A percentile compares a stretch with the other conserved stretches of the same genome.
Conservation (phyloP, 768 basidiomycete genomes). For the Trametes villosa region DNA sequence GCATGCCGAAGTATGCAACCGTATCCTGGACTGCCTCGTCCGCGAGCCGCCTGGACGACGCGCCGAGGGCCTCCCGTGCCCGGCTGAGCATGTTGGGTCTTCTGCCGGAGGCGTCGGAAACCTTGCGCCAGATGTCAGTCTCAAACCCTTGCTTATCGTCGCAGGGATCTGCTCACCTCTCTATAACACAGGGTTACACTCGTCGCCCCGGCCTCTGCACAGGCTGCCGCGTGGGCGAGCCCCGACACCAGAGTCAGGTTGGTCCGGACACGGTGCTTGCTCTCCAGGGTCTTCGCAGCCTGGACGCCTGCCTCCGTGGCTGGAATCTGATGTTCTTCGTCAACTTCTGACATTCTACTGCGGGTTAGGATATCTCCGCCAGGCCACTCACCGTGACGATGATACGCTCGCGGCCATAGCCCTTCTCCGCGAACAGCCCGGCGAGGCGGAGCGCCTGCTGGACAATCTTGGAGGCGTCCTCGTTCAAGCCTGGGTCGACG, state of each 20-base stretch:
- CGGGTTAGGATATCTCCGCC: neutral
- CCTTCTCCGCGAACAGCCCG: conserved; percentile 45
- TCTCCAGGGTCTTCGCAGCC: conserved; percentile 48
- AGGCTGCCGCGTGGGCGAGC: conserved; percentile 58
- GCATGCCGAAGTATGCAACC: conserved; percentile 46
- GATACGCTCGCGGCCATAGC: conserved; percentile 44
- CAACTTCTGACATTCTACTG: conserved; percentile 1
- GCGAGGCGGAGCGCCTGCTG: conserved; percentile 47
- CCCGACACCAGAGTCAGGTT: conserved; percentile 58
- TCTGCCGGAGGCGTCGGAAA: conserved; percentile 14
- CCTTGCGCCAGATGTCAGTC: conserved; percentile 16
- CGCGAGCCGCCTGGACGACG: conserved; percentile 42
- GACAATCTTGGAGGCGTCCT: conserved; percentile 44
- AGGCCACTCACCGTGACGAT: conserved; percentile 51
- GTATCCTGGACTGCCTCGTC: conserved; percentile 52
- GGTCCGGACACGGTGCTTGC: conserved; percentile 46
- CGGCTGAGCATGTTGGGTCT: conserved; percentile 7
- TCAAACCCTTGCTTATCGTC: neutral
- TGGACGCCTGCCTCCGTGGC: conserved; percentile 58
- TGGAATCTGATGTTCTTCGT: conserved; percentile 47
- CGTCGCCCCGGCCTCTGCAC: conserved; percentile 54
- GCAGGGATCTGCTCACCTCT: conserved; percentile 43
- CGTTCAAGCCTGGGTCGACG: conserved; percentile 53
- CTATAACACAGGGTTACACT: conserved; percentile 54
- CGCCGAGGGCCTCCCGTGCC: conserved; percentile 25